These are phyloP conservation scores for Lactarius hengduanensis DNA, from an alignment of 768 basidiomycete genomes.

Conservation along the genomic window DNA sequence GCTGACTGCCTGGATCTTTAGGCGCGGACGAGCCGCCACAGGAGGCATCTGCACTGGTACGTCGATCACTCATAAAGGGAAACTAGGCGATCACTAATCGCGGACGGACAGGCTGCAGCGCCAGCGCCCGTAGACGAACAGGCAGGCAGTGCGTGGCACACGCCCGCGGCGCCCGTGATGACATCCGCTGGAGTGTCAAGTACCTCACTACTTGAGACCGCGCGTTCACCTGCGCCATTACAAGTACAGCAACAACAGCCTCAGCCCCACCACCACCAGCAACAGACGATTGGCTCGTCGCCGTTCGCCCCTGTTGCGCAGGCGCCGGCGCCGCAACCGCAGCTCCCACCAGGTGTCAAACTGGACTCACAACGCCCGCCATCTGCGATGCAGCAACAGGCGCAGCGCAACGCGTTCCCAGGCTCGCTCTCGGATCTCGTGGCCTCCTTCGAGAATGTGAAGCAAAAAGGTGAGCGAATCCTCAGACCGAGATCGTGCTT, in stretches of 20 bases:
- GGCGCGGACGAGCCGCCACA: constrained; percentile 19
- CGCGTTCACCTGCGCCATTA: constrained; percentile 50
- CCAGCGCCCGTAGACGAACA: constrained; percentile 18
- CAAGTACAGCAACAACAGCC: constrained; percentile 43
- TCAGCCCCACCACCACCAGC: constrained; percentile 43
- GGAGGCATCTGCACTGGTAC: constrained; percentile 16
- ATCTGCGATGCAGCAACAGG: constrained; percentile 27
- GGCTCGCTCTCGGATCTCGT: constrained; percentile 90
- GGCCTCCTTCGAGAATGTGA: constrained; percentile 91
- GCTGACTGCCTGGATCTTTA: constrained; percentile 11
- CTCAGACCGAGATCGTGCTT: not conserved
- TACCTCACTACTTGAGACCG: constrained; percentile 31
- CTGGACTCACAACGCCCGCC: constrained; percentile 25
- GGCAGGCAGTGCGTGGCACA: constrained; percentile 19
- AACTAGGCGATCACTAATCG: constrained; percentile 8
- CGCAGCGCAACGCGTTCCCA: constrained; percentile 56
- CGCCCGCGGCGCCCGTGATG: constrained; percentile 13
- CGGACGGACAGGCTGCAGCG: constrained; percentile 5
- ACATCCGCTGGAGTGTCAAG: constrained; percentile 13
- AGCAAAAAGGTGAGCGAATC: constrained; percentile 80
- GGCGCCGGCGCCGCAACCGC: constrained; percentile 22
- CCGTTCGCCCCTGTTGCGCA: constrained; percentile 16
- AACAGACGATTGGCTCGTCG: constrained; percentile 20
- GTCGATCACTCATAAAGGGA: not conserved
- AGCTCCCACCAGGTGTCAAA: constrained; percentile 31